Conservation (phyloP, 1,139 yeast genomes). For the Keqinozyma sinolaborantium region DNA sequence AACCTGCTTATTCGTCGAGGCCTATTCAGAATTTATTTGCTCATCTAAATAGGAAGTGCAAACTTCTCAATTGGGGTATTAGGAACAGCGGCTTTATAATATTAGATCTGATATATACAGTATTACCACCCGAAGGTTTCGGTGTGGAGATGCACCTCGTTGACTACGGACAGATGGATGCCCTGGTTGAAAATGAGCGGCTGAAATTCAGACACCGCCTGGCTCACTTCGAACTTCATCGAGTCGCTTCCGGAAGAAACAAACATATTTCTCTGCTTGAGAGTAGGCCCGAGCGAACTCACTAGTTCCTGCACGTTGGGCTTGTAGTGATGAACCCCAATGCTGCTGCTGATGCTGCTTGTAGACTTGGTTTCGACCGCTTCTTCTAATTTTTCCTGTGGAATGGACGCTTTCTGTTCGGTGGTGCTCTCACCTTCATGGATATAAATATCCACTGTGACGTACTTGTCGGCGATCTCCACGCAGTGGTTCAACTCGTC, state of each 20-base stretch:
- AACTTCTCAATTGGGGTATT: no score
- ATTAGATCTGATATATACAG: no score
- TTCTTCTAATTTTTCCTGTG: not conserved
- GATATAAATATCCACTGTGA: constrained; percentile 28
- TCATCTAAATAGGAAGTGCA: not conserved
- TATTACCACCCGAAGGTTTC: constrained; percentile 59
- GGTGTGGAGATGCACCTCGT: constrained; percentile 55
- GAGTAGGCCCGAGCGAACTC: constrained; percentile 13
- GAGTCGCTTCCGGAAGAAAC: constrained; percentile 51
- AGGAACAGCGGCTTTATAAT: no score
- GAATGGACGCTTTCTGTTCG: constrained; percentile 1
- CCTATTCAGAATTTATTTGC: not conserved
- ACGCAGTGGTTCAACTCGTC: constrained; percentile 34
- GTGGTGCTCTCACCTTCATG: constrained; percentile 2
- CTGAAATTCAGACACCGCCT: constrained; percentile 38
- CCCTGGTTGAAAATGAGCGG: constrained; percentile 28
- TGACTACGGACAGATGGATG: constrained; percentile 21
- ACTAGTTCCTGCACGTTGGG: constrained; percentile 29
- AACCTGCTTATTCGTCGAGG: no score
- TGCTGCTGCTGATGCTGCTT: constrained; percentile 4
- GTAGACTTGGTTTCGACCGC: constrained; percentile 1
- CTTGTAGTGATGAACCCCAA: constrained; percentile 22
- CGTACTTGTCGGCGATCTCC: constrained; percentile 18
- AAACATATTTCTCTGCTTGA: constrained; percentile 40
- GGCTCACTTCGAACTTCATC: constrained; percentile 42